Evolutionary conservation across 2,329 filamentous ascomycete species (phyloP), one percentile per base, ranked within the genome.

Genomic region (Endoconidiophora laricicola): DNA sequence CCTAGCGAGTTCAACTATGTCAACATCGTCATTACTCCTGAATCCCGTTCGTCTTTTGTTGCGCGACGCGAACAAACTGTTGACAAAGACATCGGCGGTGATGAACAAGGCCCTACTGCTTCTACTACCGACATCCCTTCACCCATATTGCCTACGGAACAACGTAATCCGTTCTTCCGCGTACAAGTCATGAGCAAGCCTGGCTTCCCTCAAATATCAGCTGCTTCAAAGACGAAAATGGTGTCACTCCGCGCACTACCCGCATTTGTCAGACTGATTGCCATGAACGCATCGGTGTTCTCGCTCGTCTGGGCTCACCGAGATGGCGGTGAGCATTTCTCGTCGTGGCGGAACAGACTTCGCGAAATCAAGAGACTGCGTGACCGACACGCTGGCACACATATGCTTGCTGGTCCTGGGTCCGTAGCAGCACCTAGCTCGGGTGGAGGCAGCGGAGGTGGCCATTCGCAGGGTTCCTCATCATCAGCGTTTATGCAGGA

Each of bases 1-100:
- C 86, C 86, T 0, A 93, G 87, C 0, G 83, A 90, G 52, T 94
- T 98, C 70, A 96, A 95, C 61, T 94, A 85, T 60, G 87, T 98
- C 61, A 87, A 95, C 62, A 96, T 98, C 58, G 83, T 96, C 58
- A 90, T 98, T 60, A 86, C 85, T 2, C 91, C 91, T 0, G 84
- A 88, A 54, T 88, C 86, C 3, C 74, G 81, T 39, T 79, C 79
- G 2, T 83, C 81, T 2, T 90, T 88, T 59, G 73, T 86, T 37
- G 79, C 83, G 45, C 76, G 74, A 4, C 69, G 79, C 16, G 66
- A 73, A 48, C 59, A 64, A 44, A 60, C 63, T 10, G 39, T 38
- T 7, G 52, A 45, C 14, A 42, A 16, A 9, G 45, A 39, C 2
- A 23, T 44, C 3, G 33, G 5, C 10, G 29, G n/a, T 12, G 47